Evolutionary conservation across 208 protist species (phyloP).

Genomic region (Leptomonas pyrrhocoris): DNA sequence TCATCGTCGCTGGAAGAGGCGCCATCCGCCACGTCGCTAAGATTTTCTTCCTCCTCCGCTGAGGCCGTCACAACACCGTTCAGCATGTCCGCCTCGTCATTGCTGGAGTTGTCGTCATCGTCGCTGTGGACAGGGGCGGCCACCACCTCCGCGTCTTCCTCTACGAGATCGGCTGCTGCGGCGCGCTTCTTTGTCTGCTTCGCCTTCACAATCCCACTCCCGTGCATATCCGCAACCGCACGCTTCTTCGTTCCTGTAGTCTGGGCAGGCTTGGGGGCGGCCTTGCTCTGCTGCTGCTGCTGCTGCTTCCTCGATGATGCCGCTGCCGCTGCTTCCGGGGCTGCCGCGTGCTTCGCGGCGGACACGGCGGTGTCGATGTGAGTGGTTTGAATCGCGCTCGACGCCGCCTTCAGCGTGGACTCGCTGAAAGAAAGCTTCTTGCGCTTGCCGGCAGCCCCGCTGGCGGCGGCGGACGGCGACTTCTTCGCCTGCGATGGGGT

Average conservation of each 20-base stretch:
- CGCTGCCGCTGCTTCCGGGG: conserved; percentile 1
- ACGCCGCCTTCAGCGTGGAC: conserved; percentile 26
- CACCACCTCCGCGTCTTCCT: conserved; percentile 19
- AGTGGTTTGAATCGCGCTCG: conserved; percentile 24
- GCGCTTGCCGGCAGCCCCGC: conserved; percentile 23
- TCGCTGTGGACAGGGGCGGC: conserved; percentile 24
- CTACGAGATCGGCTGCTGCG: conserved; percentile 1
- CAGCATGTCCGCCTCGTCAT: conserved; percentile 33
- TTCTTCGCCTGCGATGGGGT: conserved; percentile 9
- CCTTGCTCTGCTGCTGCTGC: conserved; percentile 9
- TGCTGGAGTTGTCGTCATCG: conserved; percentile 27
- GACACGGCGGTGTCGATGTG: conserved; percentile 22
- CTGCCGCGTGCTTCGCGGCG: too few relatives aligned
- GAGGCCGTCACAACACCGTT: conserved; percentile 18
- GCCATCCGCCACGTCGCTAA: conserved; percentile 32
- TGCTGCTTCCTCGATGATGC: not conserved
- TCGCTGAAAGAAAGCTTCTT: conserved; percentile 37
- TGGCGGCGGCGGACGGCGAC: not conserved
- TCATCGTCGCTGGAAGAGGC: conserved; percentile 39
- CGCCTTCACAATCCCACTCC: conserved; percentile 54
- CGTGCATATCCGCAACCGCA: conserved; percentile 24
- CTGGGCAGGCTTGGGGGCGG: not conserved
- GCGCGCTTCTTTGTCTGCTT: conserved; percentile 15
- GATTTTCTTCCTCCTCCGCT: conserved; percentile 26
- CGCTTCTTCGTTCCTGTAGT: conserved; percentile 26